Base-by-base conservation (phyloP, 2,329 filamentous ascomycete genomes). In the Ceratocystis eucalypticola region DNA sequence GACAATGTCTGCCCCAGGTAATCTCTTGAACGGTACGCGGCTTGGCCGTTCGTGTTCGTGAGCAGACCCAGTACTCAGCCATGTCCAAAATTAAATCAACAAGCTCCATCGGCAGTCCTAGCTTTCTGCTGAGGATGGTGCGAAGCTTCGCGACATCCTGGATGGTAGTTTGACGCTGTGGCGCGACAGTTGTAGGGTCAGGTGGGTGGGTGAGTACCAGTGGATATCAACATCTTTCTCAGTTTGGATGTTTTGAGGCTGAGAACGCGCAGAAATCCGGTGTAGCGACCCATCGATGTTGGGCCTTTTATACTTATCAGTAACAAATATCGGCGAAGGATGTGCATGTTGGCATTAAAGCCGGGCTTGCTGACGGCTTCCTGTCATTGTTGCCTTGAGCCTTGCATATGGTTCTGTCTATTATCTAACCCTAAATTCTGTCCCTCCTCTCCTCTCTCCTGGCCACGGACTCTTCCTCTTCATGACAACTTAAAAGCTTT, bases 31-130 rank as follows among this genome's bases (percentile, higher is more conserved):
- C 33, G 8, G 8, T 10, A 37, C 10, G 0, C 33, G 8, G 10
- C 8, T 37, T 0, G 33, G 8, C 3, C 8, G 0, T 37, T 37
- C 12, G 8, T 7, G 41, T 41, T 37, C 70, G 72, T 1, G 79
- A 78, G 69, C 80, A 80, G 15, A 79, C 80, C 84, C 84, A 87
- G 73, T 86, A 87, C 73, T 86, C 83, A 65, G 83, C 84, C 33
- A 76, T 72, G 70, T 87, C 84, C 65, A 86, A 73, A 59, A 87
- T 78, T 59, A 73, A 72, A 70, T 86, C 80, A 46, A 84, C 74
- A 0, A 87, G 68, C 68, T 86, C 84, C 1, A 76, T 72, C 0
- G 84, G 84, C 1, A 87, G 74, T 1, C 72, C 72, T 5, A 74
- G 73, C 10, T 73, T 75, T 64, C 76, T 75, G 30, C 70, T 71